Evolutionary conservation across 2,329 filamentous ascomycete species (phyloP), one percentile per base, ranked within the genome.

Genomic region (Pyricularia grisea): DNA sequence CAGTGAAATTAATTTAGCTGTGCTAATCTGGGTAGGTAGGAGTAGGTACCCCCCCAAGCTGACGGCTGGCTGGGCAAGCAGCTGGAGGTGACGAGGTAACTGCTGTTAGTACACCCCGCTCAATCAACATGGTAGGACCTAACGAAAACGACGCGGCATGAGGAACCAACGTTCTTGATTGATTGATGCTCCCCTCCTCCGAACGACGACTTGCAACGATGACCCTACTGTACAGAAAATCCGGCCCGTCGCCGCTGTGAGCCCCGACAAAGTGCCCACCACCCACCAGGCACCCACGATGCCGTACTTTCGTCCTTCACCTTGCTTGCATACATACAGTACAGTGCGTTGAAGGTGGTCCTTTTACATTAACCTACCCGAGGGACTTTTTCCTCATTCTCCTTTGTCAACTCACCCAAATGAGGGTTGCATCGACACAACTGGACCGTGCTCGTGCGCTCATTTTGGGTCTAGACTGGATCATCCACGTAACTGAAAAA

Each of bases 1-100:
- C 20, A 58, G 28, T 55, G 66, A 68, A 58, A 63, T 68, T 58
- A 68, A 66, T 36, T 17, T 66, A 66, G 31, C 31, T 42, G 42
- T 33, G 65, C 65, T 66, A 66, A 66, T 66, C 42, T 55, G 7
- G 42, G 42, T 55, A 55, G 20, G 42, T 36, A 36, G 33, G 33
- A 36, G 12, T 36, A 55, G 42, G 5, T n/a, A 14, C 11, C 10
- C 11, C 10, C 42, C 42, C 17, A 55, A 55, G 42, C 42, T 55
- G 42, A 55, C 42, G 42, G 42, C 42, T 36, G 33, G 33, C 42
- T 27, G n/a, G 42, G 20, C 42, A n/a, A 55, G 42, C 42, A 55
- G 42, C 17, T n/a, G 17, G 20, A 55, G 17, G 20, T 55, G 5
- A n/a, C 17, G 42, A 55, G 20, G 42, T 55, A n/a, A n/a, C 42